These are phyloP conservation scores for Colletotrichum costaricense DNA, from an alignment of 2,329 filamentous ascomycete genomes.

Conservation along the genomic window DNA sequence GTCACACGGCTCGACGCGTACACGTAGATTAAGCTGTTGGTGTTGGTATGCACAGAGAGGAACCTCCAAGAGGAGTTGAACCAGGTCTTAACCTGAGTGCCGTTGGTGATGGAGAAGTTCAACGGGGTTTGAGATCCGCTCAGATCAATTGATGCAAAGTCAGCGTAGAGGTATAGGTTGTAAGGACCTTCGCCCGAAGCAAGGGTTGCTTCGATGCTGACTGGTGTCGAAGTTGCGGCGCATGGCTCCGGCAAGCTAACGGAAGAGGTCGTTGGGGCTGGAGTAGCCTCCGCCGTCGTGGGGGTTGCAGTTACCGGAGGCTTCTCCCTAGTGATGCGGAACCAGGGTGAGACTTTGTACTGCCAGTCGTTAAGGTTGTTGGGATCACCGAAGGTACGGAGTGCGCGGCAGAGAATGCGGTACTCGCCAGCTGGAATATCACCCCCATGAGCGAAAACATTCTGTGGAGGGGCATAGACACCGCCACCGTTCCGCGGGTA, in stretches of 20 bases:
- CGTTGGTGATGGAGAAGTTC: not conserved
- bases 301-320: slow-evolving; percentile 5
- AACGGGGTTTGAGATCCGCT: slow-evolving; percentile 8
- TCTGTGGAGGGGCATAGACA: slow-evolving; percentile 4
- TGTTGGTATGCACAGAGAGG: slow-evolving; percentile 32
- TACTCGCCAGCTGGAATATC: slow-evolving; percentile 37
- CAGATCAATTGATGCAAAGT: slow-evolving; percentile 35
- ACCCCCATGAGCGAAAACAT: slow-evolving; percentile 26
- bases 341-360: slow-evolving; percentile 36
- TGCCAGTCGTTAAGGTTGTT: slow-evolving; percentile 37
- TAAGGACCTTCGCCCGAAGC: slow-evolving; percentile 17
- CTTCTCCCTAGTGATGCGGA: slow-evolving; percentile 29
- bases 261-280: not conserved
- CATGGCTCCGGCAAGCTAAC: slow-evolving; percentile 16
- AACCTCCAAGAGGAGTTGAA: slow-evolving; percentile 3
- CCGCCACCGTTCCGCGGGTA: too few relatives aligned
- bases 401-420: slow-evolving; percentile 32
- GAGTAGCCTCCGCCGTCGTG: slow-evolving; percentile 11
- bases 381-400: slow-evolving; percentile 38
- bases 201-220: slow-evolving; percentile 25
- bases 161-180: slow-evolving; percentile 33
- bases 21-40: slow-evolving; percentile 37
- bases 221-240: not conserved
- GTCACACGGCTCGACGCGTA: slow-evolving; percentile 7
- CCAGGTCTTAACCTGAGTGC: not conserved